Base-by-base conservation (phyloP, 257 asterid species). In the Prunella vulgaris region DNA sequence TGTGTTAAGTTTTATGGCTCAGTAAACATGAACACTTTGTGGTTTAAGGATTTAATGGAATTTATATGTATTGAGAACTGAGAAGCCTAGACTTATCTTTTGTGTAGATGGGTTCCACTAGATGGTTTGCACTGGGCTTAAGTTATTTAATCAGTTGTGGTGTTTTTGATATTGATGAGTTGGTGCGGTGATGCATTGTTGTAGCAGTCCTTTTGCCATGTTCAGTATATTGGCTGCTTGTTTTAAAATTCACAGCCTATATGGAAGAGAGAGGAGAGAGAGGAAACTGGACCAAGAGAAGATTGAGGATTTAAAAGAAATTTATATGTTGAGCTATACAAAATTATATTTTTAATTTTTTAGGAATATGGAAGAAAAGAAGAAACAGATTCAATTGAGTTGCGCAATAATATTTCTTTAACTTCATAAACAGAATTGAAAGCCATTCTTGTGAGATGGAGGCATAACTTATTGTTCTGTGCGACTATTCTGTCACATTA, bases 11-110 rank as follows among this genome's bases (percentile, higher is more conserved):
- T 12, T 40, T 40, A 40, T 42, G 51, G 51, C 51, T 42, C 17
- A 42, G 18, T 42, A 7, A 42, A 42, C 17, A 10, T 42, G 6
- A 40, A 37, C 22, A 75, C 24, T 13, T 10, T 8, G 56, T 40
- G 27, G 27, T 38, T 68, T 40, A 7, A 21, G 64, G 74, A 40
- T 69, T 57, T 42, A 54, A 40, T 58, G 64, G 20, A 42, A 32
- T 30, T 51, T 21, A 10, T 14, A 17, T 52, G 18, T 24, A 2
- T 40, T 14, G 18, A 32, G 13, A 57, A 2, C 25, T 14, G 18
- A 32, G 13, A 57, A 57, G 74, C 44, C 24, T 49, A 9, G 42
- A 67, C n/a, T 15, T 12, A 24, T 52, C 49, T 28, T 42, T 25
- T 49, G 13, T 24, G n/a, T 24, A 40, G 7, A 35, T 35, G 32